Evolutionary conservation across 805 yeast species (phyloP).

Genomic region (Lipomyces mesembrius): DNA sequence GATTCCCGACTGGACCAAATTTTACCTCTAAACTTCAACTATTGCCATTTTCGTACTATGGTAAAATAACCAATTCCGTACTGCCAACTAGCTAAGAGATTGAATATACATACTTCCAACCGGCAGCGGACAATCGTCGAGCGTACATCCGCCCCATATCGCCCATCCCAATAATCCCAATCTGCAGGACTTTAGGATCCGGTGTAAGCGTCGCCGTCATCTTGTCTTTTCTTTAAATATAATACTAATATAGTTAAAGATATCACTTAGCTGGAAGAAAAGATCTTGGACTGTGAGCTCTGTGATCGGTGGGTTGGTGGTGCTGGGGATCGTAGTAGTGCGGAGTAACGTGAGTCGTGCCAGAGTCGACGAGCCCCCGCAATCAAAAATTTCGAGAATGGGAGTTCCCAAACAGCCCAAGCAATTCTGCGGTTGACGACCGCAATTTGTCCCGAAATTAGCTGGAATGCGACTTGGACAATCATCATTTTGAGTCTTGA

Average conservation of each 20-base stretch:
- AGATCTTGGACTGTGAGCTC: neutral
- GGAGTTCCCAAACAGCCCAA: too few species aligned
- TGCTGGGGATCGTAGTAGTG: too few species aligned
- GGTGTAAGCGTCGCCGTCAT: constrained; percentile 7
- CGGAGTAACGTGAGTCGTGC: neutral
- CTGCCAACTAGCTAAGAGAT: neutral
- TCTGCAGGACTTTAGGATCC: constrained; percentile 50
- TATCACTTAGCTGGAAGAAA: neutral
- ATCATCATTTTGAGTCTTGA: neutral
- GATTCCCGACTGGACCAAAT: neutral
- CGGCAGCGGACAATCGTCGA: constrained; percentile 70
- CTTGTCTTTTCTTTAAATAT: neutral
- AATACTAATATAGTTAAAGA: neutral
- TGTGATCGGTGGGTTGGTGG: neutral
- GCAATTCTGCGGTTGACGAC: too few species aligned
- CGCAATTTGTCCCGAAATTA: too few species aligned
- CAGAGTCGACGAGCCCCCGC: neutral
- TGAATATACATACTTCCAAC: constrained; percentile 60
- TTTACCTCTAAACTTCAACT: neutral
- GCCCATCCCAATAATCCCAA: constrained; percentile 95
- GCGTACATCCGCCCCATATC: constrained; percentile 97
- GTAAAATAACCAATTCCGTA: neutral
- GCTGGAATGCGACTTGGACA: neutral
- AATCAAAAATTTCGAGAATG: neutral
- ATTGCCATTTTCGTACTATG: neutral